Conservation (phyloP, 768 basidiomycete species). For the Hericium rajendrae region DNA sequence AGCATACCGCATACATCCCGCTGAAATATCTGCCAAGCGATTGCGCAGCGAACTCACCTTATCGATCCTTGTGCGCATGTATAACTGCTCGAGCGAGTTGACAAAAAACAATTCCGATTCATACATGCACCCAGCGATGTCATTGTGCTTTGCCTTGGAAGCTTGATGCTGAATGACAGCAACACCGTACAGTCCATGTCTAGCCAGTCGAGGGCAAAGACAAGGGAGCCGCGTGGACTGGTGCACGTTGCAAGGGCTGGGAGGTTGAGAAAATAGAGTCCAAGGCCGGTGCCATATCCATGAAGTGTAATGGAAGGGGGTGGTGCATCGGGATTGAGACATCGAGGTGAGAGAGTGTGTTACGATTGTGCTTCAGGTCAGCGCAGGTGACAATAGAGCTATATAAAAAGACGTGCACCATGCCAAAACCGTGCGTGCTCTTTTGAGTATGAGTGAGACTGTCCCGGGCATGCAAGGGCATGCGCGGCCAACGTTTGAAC, state of each 20-base stretch:
- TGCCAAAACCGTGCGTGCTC: no score
- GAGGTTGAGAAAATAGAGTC: constrained; percentile 82
- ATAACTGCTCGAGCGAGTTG: no score
- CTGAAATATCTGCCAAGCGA: constrained; percentile 85
- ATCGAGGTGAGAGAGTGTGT: constrained; percentile 58
- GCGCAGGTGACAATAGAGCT: constrained; percentile 50
- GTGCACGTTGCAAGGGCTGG: constrained; percentile 68
- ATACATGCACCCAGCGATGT: no score
- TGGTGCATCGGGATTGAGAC: constrained; percentile 39
- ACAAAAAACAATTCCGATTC: no score
- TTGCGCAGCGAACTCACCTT: constrained; percentile 76
- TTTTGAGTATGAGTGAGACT: no score
- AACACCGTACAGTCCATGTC: constrained; percentile 84
- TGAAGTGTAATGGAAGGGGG: constrained; percentile 78
- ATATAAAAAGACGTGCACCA: constrained; percentile 35
- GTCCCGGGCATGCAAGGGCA: no score
- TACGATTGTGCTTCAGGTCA: constrained; percentile 59
- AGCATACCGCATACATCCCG: constrained; percentile 77
- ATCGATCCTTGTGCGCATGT: no score
- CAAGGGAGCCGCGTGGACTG: constrained; percentile 46
- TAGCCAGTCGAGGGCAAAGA: constrained; percentile 91
- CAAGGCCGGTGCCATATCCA: constrained; percentile 90
- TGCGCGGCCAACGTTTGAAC: no score
- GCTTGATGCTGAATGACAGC: no score
- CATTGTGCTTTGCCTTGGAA: no score